Conservation (phyloP, 164 flowering plant genomes). For the Nelumbo lutea region DNA sequence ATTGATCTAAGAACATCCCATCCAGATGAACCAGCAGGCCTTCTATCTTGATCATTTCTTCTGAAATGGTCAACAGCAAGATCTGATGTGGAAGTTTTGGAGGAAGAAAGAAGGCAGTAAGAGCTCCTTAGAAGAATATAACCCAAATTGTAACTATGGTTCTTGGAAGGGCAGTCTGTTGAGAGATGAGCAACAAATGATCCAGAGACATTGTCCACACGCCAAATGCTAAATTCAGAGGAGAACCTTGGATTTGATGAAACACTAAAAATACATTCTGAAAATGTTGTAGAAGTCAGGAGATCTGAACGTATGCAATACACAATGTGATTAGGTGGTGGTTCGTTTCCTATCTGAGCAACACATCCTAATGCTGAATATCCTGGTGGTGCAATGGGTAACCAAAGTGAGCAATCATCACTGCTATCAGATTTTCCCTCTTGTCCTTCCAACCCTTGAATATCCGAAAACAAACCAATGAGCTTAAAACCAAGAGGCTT, state of each 20-base stretch:
- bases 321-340: conserved; percentile 83
- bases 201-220: conserved; percentile 71
- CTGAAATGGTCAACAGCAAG: conserved; percentile 21
- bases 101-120: conserved; percentile 28
- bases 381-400: conserved; percentile 88
- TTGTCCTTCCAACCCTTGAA: conserved; percentile 35
- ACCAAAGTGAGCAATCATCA: conserved; percentile 80
- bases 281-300: conserved; percentile 56
- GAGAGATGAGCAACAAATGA: conserved; percentile 81
- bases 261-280: conserved; percentile 57
- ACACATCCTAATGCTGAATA: conserved; percentile 84
- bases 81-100: conserved; percentile 25
- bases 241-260: conserved; percentile 37
- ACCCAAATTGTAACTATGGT: conserved; percentile 49
- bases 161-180: conserved; percentile 43
- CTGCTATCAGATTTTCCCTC: conserved; percentile 26
- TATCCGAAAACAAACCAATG: conserved; percentile 56
- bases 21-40: conserved; percentile 49
- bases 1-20: conserved; percentile 82
- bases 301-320: conserved; percentile 92
- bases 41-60: conserved; percentile 29
- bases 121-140: conserved; percentile 61
- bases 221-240: conserved; percentile 97
- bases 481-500: conserved; percentile 80
- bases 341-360: conserved; percentile 60